Percentiles rank a stretch among this genome's conserved stretches.
These are phyloP conservation scores for Physcomitrellopsis africana DNA, from an alignment of 225 moss, liverwort and hornwort genomes.

Conservation along the genomic window DNA sequence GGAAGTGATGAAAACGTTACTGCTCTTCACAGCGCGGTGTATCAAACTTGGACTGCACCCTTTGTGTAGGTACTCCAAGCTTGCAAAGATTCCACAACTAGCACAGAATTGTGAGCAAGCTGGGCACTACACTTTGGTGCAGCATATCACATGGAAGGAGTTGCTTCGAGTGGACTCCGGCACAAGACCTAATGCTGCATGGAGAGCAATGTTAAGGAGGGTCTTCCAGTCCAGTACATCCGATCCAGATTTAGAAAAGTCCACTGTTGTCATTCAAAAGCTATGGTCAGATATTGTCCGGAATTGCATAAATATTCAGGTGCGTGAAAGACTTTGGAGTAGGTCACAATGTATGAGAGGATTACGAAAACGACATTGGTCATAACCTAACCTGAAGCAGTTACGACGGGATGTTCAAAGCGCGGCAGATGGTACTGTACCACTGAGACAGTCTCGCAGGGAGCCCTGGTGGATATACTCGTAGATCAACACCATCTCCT, in stretches of 20 bases:
- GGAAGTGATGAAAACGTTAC: slow-evolving; percentile 60
- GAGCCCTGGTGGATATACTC: slow-evolving; percentile 46
- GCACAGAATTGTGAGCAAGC: not conserved
- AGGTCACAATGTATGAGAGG: too few relatives aligned
- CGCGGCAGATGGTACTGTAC: not conserved
- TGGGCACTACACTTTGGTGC: too few relatives aligned
- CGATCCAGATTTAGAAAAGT: not conserved
- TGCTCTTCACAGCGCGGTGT: slow-evolving; percentile 76
- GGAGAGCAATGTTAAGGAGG: slow-evolving; percentile 49
- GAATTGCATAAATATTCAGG: too few relatives aligned
- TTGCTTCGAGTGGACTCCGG: too few relatives aligned
- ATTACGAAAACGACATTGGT: not conserved
- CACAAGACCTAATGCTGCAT: slow-evolving; percentile 62
- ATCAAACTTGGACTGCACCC: slow-evolving; percentile 66
- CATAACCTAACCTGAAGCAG: too few relatives aligned
- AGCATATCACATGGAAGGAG: too few relatives aligned
- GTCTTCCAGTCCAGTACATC: slow-evolving; percentile 41
- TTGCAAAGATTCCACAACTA: not conserved
- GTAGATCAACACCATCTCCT: slow-evolving; percentile 49
- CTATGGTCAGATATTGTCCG: not conserved
- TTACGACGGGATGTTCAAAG: too few relatives aligned
- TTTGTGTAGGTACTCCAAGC: slow-evolving; percentile 68
- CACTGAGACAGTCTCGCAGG: slow-evolving; percentile 52
- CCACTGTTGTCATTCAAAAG: not conserved
- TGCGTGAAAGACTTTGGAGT: too few relatives aligned